A percentile compares a stretch with the other conserved stretches of the same genome.
phyloP scores from a whole-genome alignment of 208 protist genomes.

The Acanthamoeba lenticulata region DNA sequence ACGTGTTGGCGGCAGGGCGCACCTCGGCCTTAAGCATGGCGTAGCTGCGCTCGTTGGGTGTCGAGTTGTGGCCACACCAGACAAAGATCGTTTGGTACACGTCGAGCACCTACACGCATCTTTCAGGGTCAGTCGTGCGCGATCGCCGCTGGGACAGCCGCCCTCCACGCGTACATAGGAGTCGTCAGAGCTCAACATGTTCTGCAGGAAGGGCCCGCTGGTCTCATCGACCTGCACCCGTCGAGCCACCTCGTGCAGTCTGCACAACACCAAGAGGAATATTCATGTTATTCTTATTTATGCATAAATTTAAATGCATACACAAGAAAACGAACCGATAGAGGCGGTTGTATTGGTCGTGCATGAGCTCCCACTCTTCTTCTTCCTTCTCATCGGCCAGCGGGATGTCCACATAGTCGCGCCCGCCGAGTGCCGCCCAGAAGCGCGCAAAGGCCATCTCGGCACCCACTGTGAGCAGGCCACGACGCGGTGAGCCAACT shows the following conservation, averaged over 20 bases:
- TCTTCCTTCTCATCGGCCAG: neutral
- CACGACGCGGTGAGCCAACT: too few relatives aligned
- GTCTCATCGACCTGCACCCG: neutral
- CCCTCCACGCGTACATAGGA: neutral
- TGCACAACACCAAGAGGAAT: neutral
- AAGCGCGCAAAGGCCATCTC: neutral
- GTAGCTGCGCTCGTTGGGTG: neutral
- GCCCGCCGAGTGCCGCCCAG: neutral
- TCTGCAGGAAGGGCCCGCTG: neutral
- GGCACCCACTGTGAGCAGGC: neutral
- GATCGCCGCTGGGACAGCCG: too few relatives aligned
- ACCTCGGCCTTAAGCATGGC: constrained; percentile 26
- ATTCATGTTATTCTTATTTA: neutral
- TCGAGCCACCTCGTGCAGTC: neutral
- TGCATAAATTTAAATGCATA: neutral
- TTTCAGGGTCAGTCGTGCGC: neutral
- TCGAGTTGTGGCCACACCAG: constrained; percentile 64
- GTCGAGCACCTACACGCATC: constrained; percentile 67
- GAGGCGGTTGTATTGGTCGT: neutral
- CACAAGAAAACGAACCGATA: neutral
- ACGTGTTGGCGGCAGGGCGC: neutral
- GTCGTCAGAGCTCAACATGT: neutral
- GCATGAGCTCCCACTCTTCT: neutral
- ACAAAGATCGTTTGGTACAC: constrained; percentile 38
- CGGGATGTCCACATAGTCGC: neutral